Evolutionary conservation across 257 asterid genomes (phyloP), one percentile per base, ranked within the genome.

Genomic region (Gardenia jasminoides): DNA sequence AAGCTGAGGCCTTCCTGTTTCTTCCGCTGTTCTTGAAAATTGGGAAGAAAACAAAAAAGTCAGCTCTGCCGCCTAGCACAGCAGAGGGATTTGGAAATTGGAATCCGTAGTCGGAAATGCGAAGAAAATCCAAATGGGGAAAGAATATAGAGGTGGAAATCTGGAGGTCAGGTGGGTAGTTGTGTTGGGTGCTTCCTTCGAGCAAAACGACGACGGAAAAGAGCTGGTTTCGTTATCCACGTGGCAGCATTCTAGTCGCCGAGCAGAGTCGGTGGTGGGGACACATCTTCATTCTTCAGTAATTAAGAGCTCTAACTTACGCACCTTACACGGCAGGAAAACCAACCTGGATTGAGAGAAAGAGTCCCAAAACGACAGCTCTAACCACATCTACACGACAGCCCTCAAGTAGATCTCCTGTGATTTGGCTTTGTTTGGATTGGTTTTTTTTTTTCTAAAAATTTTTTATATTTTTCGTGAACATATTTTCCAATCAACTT

Each of bases 91-190:
- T 31, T 26, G 22, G 64, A 36, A 36, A 36, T 36, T 36, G 41
- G 41, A 59, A 52, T 80, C 65, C 76, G 64, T 46, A 30, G 77
- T 68, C 65, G 79, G 81, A 72, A 33, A 26, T 43, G 79, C 54
- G 47, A 26, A 73, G 61, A 26, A 61, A 36, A 36, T 36, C 41
- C 3, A 36, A 36, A 3, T 62, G 24, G 64, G 4, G 24, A 20
- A 39, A 39, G 30, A 44, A 64, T n/a, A 31, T 58, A 33, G 31
- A 59, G 54, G 41, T 13, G 76, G 80, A 69, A 80, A 20, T 22
- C 54, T 67, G 70, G 11, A 68, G 61, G 48, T 6, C 19, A 5
- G 16, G 36, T 7, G 46, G 67, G 50, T 36, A 48, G 22, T 6
- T 44, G 52, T 2, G 62, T 20, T 19, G 10, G 4, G 41, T 16